Evolutionary conservation across 495 filamentous ascomycete species (phyloP), one percentile per base, ranked within the genome.

Genomic region (Penicillium robsamsonii): DNA sequence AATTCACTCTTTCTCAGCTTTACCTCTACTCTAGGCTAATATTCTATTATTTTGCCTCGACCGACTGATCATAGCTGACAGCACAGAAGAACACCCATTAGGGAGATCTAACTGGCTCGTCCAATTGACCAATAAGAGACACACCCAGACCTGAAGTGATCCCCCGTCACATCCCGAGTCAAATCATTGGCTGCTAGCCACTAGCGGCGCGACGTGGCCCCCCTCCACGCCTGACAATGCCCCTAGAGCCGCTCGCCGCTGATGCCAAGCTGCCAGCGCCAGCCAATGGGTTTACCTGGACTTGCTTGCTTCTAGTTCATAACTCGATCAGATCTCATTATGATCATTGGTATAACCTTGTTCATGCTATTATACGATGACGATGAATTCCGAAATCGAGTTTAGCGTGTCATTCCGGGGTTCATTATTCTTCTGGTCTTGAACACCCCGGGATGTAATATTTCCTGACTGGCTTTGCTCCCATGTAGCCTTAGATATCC

Each of bases 191-290:
- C 33, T 59, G 44, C 18, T 48, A 38, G 25, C 33, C 40, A 44
- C 58, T 60, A 61, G 55, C 47, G 61, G 33, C 58, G 44, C 53
- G 37, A 46, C 17, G 43, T 52, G 55, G 53, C 50, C 27, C 49
- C 49, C 58, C 17, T 51, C 58, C 29, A 51, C 64, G 62, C 61
- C 62, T 65, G 62, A 62, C 46, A 58, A 52, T 38, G 47, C 45
- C 57, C 62, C 65, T 65, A 45, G 54, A 65, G 57, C 62, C 65
- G 65, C 65, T 59, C 47, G 45, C 56, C 45, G 52, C 46, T 55
- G 27, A 22, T 60, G 63, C 63, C 63, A 63, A 66, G 60, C 46
- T 46, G 25, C n/a, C n/a, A 2, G 12, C 9, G 11, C 4, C 46
- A 58, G 46, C 50, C 59, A 62, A 62, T 62, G n/a, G 30, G 43